These are phyloP conservation scores for Thelephora terrestris DNA, from an alignment of 1,284 basidiomycete species.

Conservation along the genomic window DNA sequence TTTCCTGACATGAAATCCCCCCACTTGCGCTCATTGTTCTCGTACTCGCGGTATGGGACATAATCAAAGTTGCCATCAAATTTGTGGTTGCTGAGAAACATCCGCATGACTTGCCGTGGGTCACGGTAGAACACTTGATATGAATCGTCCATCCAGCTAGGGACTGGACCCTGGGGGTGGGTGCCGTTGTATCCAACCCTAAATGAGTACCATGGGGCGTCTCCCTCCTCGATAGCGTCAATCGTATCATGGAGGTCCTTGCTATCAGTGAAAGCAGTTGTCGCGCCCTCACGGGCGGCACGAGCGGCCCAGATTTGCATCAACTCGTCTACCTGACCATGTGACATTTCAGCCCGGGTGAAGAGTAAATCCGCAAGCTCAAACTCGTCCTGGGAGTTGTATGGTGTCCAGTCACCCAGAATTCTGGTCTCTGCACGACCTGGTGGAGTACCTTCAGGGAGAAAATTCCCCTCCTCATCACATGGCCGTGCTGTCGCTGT, in stretches of 20 bases:
- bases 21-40: not conserved
- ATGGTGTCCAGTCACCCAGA: not conserved
- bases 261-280: not conserved
- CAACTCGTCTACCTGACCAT: slow-evolving; percentile 3
- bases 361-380: slow-evolving; percentile 10
- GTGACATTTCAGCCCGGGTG: slow-evolving; percentile 3
- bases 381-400: slow-evolving; percentile 5
- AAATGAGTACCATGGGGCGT: slow-evolving; percentile 1
- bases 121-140: slow-evolving; percentile 4
- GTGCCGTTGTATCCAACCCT: not conserved
- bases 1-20: slow-evolving; percentile 7
- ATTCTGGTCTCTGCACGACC: not conserved
- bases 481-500: not conserved
- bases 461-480: not conserved
- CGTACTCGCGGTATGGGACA: not conserved
- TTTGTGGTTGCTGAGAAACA: not conserved
- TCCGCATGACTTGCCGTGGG: not conserved
- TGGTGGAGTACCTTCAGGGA: not conserved
- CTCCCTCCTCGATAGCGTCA: not conserved
- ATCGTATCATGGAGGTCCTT: slow-evolving; percentile 2
- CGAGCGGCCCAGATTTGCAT: slow-evolving; percentile 8
- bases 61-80: slow-evolving; percentile 1
- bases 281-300: too few relatives aligned
- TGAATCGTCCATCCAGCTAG: slow-evolving; percentile 2
- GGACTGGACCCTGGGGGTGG: not conserved